phyloP scores from a whole-genome alignment of 2,329 filamentous ascomycete species.

The Aspergillus luchuensis region DNA sequence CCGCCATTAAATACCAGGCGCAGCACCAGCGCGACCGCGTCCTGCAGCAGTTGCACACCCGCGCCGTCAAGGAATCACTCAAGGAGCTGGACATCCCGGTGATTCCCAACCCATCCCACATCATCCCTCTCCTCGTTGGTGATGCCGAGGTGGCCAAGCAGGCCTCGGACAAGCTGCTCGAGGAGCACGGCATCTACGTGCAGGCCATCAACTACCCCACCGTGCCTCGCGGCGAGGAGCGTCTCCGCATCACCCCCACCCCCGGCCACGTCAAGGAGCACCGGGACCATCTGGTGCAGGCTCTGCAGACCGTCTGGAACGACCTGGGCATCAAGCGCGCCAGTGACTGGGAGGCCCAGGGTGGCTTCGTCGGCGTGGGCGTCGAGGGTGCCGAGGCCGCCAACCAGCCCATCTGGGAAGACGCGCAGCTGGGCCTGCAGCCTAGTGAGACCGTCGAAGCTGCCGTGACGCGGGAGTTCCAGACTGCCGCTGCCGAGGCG shows the following conservation, averaged over 20 bases:
- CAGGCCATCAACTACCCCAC: conserved; percentile 99
- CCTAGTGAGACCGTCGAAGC: conserved; percentile 62
- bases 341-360: conserved; percentile 84
- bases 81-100: conserved; percentile 83
- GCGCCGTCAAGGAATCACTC: conserved; percentile 85
- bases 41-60: conserved; percentile 94
- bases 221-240: conserved; percentile 95
- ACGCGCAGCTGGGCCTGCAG: conserved; percentile 76
- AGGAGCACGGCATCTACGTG: conserved; percentile 91
- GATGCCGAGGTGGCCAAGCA: conserved; percentile 90
- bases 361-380: conserved; percentile 93
- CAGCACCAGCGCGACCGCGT: conserved; percentile 80
- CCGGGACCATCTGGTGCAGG: conserved; percentile 80
- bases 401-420: conserved; percentile 82
- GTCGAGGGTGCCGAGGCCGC: conserved; percentile 62
- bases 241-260: conserved; percentile 92
- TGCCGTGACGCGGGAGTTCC: conserved; percentile 51
- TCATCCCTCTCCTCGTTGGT: conserved; percentile 89
- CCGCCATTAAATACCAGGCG: conserved; percentile 93
- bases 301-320: conserved; percentile 84
- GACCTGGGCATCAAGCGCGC: conserved; percentile 90
- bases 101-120: conserved; percentile 96
- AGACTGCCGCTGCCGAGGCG: conserved; percentile 19
- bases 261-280: conserved; percentile 85
- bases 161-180: conserved; percentile 87